Evolutionary conservation across 2,329 filamentous ascomycete species (phyloP), one percentile per base, ranked within the genome.

Genomic region (Apiospora kogelbergensis): DNA sequence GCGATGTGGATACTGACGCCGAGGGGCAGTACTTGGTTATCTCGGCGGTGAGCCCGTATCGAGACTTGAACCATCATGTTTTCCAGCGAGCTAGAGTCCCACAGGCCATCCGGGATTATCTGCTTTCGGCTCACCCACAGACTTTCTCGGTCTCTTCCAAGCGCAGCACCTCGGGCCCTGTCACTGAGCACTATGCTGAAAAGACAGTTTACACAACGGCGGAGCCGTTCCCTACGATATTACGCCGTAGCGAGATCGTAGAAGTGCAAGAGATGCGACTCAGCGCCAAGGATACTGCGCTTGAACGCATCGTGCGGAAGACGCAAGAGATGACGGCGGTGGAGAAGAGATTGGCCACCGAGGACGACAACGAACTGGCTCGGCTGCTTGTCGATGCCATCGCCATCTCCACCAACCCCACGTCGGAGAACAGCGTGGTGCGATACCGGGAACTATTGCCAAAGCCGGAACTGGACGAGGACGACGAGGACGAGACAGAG

Each of bases 21-120:
- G 95, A 98, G 80, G 95, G 95, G 15, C 95, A 98, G 75, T 98
- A 93, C 80, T 78, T 98, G 67, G 90, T 96, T 68, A 89, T 98
- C 68, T 95, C 89, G 45, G 86, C 92, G 9, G 88, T 98, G 67
- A 94, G 89, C 67, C 90, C 93, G 2, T 91, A 97, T 79, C 93
- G 94, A 57, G 92, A 98, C 76, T 84, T 97, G 37, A 82, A 83
- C 1, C 94, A 98, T 78, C 92, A 91, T 22, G 92, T 98, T 30
- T 97, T 93, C 79, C 95, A 97, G 80, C 90, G 95, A 37, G 89
- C 93, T n/a, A 91, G 94, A 72, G 92, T 98, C 4, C 90, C 93
- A 1, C 90, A 93, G 68, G 88, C 92, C 1, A 91, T 97, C 66
- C 86, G 94, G n/a, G 95, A 98, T 75, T 96, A 97, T 77, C 85